Percentiles rank a stretch among this genome's conserved stretches.
phyloP scores from a whole-genome alignment of 805 yeast species.

The Isabelozyma pseudorhagii region DNA sequence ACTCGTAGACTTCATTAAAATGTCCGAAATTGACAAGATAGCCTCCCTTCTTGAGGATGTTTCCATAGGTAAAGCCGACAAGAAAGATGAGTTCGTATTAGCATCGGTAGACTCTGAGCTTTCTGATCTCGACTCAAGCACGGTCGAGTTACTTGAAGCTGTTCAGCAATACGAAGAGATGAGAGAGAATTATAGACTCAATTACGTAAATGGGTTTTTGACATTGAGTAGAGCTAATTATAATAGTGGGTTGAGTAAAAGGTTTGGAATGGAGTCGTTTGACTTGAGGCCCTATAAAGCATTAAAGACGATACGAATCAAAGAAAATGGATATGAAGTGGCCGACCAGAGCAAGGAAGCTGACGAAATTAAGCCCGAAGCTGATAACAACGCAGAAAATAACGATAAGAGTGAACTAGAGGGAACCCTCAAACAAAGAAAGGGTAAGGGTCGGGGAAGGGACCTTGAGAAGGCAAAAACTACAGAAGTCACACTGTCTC shows the following conservation, averaged over 20 bases:
- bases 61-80: background rate
- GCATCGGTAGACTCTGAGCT: background rate
- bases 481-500: background rate
- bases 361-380: background rate
- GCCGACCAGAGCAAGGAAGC: conserved; percentile 5
- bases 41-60: conserved; percentile 4
- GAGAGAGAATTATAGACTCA: conserved; percentile 11
- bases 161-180: conserved; percentile 30
- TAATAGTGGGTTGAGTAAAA: conserved; percentile 18
- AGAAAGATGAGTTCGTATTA: background rate
- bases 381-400: conserved; percentile 1
- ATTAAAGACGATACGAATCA: conserved; percentile 12
- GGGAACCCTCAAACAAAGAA: conserved; percentile 1
- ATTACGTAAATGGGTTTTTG: conserved; percentile 34
- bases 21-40: background rate
- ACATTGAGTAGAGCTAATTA: conserved; percentile 47
- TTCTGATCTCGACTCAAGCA: conserved; percentile 9
- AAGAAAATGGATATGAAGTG: conserved; percentile 5
- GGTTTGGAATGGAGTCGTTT: conserved; percentile 39
- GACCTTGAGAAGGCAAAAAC: background rate
- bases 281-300: conserved; percentile 35
- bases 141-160: conserved; percentile 22
- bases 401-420: background rate
- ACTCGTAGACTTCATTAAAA: background rate
- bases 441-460: conserved; percentile 1